phyloP scores from a whole-genome alignment of 2,329 filamentous ascomycete genomes.

The Cadophora gregata region DNA sequence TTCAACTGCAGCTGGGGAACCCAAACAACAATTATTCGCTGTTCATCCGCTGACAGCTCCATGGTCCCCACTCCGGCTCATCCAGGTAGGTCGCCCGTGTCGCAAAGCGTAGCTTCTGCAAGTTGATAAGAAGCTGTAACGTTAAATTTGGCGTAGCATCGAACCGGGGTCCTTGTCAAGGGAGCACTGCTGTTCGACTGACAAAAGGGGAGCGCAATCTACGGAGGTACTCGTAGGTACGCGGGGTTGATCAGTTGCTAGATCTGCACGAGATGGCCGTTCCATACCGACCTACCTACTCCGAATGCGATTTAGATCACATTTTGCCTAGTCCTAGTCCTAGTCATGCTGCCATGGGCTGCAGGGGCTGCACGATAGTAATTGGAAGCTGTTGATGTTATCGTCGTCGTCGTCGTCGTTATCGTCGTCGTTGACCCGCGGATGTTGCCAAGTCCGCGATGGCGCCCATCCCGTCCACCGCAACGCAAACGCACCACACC shows the following conservation, averaged over 20 bases:
- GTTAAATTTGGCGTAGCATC: conserved; percentile 24
- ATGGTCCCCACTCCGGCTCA: neutral
- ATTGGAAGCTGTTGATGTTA: neutral
- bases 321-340: too few species aligned
- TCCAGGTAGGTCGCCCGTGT: conserved; percentile 21
- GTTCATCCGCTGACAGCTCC: conserved; percentile 6
- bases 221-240: neutral
- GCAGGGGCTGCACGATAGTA: neutral
- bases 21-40: conserved; percentile 7
- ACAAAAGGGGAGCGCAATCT: neutral
- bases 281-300: too few species aligned
- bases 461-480: neutral
- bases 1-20: neutral
- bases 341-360: too few species aligned
- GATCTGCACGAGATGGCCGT: too few species aligned
- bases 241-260: neutral
- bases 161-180: neutral
- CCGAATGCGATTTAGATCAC: too few species aligned
- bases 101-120: conserved; percentile 13
- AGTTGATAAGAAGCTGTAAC: conserved; percentile 19
- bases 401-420: neutral
- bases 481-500: too few species aligned
- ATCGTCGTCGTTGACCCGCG: neutral
- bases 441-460: neutral
- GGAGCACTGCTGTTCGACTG: neutral